Conservation (phyloP, 441 rosid genomes). For the Francoa sonchifolia region DNA sequence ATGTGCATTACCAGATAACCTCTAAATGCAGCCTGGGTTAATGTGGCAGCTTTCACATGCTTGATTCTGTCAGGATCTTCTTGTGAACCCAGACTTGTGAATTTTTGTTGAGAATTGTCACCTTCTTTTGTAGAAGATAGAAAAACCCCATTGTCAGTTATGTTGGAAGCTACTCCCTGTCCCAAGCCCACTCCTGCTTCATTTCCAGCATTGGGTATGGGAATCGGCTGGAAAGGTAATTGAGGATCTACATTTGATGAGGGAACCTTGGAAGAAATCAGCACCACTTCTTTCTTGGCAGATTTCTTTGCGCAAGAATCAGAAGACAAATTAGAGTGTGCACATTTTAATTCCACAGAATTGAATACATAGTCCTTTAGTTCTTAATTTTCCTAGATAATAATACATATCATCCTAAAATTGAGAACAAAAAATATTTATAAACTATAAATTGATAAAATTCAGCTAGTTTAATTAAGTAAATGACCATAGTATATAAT, state of each 20-base stretch:
- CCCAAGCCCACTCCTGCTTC: slow-evolving; percentile 19
- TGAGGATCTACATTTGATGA: slow-evolving; percentile 23
- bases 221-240: slow-evolving; percentile 18
- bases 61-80: slow-evolving; percentile 34
- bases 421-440: no score
- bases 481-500: no score
- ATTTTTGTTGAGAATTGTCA: slow-evolving; percentile 10
- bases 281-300: slow-evolving; percentile 28
- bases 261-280: slow-evolving; percentile 29
- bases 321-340: slow-evolving; percentile 6
- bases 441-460: no score
- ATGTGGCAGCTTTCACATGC: slow-evolving; percentile 49
- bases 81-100: slow-evolving; percentile 15
- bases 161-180: slow-evolving; percentile 15
- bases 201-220: slow-evolving; percentile 15
- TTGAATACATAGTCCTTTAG: no score
- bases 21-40: slow-evolving; percentile 65
- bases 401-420: no score
- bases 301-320: slow-evolving; percentile 21
- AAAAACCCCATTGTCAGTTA: slow-evolving; percentile 18
- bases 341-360: background rate
- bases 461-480: no score
- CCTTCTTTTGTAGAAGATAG: slow-evolving; percentile 20
- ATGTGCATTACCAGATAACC: slow-evolving; percentile 54
- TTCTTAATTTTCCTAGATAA: no score